A percentile compares a stretch with the other conserved stretches of the same genome.
Conservation (phyloP, 2,329 filamentous ascomycete species). For the Emmonsia crescens region DNA sequence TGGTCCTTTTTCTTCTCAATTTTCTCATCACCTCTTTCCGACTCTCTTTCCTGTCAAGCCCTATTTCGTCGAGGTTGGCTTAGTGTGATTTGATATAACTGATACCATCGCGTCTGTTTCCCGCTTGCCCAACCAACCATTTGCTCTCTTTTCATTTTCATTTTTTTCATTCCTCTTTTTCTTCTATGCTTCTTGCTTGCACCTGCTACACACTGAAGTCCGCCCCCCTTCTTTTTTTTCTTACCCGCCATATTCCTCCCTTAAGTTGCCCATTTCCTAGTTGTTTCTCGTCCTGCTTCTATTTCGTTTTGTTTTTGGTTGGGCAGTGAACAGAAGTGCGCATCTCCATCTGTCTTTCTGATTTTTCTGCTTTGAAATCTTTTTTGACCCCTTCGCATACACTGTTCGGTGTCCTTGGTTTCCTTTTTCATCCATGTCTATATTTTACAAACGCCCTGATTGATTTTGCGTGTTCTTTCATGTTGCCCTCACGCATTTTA, state of each 20-base stretch:
- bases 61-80: conserved; percentile 2
- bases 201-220: conserved; percentile 4
- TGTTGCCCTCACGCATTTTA: neutral
- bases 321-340: conserved; percentile 36
- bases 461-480: neutral
- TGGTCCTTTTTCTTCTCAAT: neutral
- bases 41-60: conserved; percentile 5
- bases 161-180: conserved; percentile 8
- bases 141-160: too few relatives aligned
- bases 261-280: conserved; percentile 1
- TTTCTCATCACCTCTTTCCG: neutral
- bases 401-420: neutral
- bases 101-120: conserved; percentile 40
- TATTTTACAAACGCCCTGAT: neutral
- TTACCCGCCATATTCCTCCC: conserved; percentile 15
- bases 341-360: conserved; percentile 23
- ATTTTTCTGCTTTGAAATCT: conserved; percentile 1
- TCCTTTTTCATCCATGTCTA: neutral
- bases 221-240: conserved; percentile 12
- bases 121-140: conserved; percentile 20
- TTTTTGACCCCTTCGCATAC: neutral
- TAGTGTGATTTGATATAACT: conserved; percentile 25
- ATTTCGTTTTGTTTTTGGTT: conserved; percentile 16
- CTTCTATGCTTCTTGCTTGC: conserved; percentile 11
- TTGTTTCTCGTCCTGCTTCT: conserved; percentile 3